Evolutionary conservation across 1,284 basidiomycete species (phyloP).

Genomic region (Irpex sp.): DNA sequence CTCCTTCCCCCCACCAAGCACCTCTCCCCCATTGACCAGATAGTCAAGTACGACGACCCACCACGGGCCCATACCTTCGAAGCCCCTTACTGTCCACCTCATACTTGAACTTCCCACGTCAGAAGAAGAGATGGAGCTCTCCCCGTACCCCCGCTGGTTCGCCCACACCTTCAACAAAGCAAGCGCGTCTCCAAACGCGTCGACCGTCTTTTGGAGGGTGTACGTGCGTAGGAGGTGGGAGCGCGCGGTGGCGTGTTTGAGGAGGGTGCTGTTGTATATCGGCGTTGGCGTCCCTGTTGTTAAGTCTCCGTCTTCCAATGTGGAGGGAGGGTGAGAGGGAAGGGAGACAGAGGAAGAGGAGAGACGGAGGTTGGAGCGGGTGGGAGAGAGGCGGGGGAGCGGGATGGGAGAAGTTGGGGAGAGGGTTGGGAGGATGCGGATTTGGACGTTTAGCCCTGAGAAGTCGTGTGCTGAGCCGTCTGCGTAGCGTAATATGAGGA

Average conservation of each 20-base stretch:
- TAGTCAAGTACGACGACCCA: constrained; percentile 73
- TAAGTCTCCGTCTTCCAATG: constrained; percentile 14
- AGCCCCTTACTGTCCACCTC: constrained; percentile 60
- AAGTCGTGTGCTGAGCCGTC: constrained; percentile 58
- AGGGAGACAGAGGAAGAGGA: constrained; percentile 60
- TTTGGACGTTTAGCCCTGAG: constrained; percentile 62
- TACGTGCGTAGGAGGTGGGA: constrained; percentile 71
- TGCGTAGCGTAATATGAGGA: constrained; percentile 21
- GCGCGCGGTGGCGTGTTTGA: constrained; percentile 65
- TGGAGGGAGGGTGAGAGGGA: constrained; percentile 65
- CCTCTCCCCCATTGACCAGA: constrained; percentile 70
- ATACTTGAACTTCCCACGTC: not conserved
- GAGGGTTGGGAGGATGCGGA: constrained; percentile 75
- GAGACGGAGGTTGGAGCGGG: constrained; percentile 70
- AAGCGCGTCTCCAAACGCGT: constrained; percentile 75
- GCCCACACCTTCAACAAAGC: constrained; percentile 89
- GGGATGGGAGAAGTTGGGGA: constrained; percentile 59
- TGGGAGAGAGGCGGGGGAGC: constrained; percentile 68
- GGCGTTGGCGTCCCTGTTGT: constrained; percentile 52
- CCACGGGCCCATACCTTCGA: constrained; percentile 64
- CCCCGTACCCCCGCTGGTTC: constrained; percentile 78
- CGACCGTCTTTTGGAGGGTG: constrained; percentile 54
- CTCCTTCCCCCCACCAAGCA: constrained; percentile 23
- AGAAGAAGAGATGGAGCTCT: constrained; percentile 28
- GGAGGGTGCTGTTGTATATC: constrained; percentile 76